phyloP scores from a whole-genome alignment of 129 eudicot genomes.

The Flaveria bidentis region DNA sequence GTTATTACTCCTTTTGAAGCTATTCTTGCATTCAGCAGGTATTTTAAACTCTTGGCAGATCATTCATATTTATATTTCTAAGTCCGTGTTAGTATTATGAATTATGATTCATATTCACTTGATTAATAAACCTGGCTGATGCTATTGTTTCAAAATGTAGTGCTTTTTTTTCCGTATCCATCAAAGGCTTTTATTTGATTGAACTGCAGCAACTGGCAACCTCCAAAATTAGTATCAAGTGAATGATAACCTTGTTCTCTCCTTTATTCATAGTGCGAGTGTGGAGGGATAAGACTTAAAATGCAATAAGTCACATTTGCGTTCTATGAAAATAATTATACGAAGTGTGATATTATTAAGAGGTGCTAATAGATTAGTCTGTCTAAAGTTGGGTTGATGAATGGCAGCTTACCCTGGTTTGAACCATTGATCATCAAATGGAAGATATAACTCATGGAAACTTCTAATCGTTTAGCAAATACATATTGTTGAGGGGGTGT shows the following conservation, averaged over 20 bases:
- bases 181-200: neutral
- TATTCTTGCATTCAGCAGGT: conserved; percentile 88
- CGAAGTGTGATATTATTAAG: too few species aligned
- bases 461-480: too few species aligned
- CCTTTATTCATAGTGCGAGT: too few species aligned
- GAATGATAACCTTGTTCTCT: too few species aligned
- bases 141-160: neutral
- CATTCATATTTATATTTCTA: neutral
- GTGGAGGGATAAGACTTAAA: too few species aligned
- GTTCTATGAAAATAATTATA: too few species aligned
- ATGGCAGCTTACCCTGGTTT: too few species aligned
- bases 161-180: neutral
- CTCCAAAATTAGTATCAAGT: neutral
- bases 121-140: neutral
- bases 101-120: neutral
- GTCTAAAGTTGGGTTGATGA: too few species aligned
- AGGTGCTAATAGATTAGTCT: too few species aligned
- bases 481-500: neutral
- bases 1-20: conserved; percentile 96
- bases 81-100: neutral
- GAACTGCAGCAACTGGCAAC: neutral
- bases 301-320: too few species aligned
- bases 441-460: too few species aligned
- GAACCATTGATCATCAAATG: too few species aligned
- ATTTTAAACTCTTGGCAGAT: neutral